Evolutionary conservation across 1,284 basidiomycete species (phyloP).

Genomic region (Pulveroboletus sp.): DNA sequence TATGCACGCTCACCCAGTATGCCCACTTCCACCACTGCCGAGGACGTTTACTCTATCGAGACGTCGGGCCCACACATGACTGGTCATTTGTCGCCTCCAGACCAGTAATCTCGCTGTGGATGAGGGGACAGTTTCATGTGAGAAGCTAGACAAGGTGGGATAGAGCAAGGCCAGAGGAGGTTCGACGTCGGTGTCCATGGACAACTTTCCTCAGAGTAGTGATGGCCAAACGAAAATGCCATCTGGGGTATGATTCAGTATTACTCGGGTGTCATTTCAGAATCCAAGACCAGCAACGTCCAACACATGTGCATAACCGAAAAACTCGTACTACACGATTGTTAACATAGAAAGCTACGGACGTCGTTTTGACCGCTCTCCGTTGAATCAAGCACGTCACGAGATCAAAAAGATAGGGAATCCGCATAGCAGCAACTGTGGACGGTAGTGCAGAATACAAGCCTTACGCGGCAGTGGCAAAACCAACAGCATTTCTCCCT

Average conservation of each 20-base stretch:
- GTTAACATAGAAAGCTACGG: background rate
- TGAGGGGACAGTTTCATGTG: slow-evolving; percentile 7
- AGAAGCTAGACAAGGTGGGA: slow-evolving; percentile 1
- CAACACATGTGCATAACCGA: background rate
- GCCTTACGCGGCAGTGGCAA: slow-evolving; percentile 46
- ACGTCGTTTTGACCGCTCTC: background rate
- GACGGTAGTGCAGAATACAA: background rate
- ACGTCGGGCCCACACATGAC: slow-evolving; percentile 26
- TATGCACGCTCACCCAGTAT: slow-evolving; percentile 52
- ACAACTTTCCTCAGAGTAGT: background rate
- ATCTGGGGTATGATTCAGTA: background rate
- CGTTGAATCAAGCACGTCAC: slow-evolving; percentile 14
- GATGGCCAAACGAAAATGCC: background rate
- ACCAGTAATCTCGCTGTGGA: slow-evolving; percentile 26
- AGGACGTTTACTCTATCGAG: slow-evolving; percentile 62
- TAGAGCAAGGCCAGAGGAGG: background rate
- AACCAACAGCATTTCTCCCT: slow-evolving; percentile 82
- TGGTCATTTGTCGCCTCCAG: slow-evolving; percentile 24
- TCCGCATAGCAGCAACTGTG: slow-evolving; percentile 1
- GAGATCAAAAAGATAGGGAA: slow-evolving; percentile 1
- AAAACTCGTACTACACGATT: background rate
- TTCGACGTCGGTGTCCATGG: slow-evolving; percentile 16
- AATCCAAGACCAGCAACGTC: background rate
- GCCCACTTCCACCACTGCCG: slow-evolving; percentile 52
- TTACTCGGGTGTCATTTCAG: slow-evolving; percentile 1